Evolutionary conservation across 2,329 filamentous ascomycete species (phyloP).

Genomic region (Achaetomium macrosporum): DNA sequence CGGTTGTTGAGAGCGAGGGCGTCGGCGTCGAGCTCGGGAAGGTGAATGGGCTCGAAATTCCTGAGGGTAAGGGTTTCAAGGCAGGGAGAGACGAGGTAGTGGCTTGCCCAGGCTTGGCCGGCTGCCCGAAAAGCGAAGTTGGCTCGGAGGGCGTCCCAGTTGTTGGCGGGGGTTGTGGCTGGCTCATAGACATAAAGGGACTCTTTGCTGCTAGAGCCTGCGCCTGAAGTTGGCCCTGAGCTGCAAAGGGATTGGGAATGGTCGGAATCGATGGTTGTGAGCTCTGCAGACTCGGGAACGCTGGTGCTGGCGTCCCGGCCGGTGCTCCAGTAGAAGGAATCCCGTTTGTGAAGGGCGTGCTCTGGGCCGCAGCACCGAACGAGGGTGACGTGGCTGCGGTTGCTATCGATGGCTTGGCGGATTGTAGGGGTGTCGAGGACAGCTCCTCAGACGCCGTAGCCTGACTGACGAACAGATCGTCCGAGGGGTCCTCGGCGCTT

Average conservation of each 20-base stretch:
- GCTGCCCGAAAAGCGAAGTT: not conserved
- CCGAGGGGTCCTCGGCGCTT: constrained; percentile 12
- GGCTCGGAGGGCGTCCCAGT: not conserved
- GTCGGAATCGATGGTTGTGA: not conserved
- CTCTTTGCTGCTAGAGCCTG: constrained; percentile 1
- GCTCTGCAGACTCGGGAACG: not conserved
- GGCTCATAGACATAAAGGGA: constrained; percentile 8
- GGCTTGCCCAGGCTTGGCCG: not conserved
- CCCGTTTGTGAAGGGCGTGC: not conserved
- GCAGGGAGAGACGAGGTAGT: not conserved
- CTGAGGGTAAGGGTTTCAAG: not conserved
- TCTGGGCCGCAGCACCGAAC: not conserved
- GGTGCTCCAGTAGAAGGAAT: not conserved
- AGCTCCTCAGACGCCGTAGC: not conserved
- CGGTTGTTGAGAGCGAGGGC: not conserved
- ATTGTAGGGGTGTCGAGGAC: not conserved
- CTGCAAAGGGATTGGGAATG: constrained; percentile 1
- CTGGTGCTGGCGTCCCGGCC: not conserved
- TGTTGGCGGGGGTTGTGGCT: not conserved
- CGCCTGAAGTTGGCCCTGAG: constrained; percentile 1
- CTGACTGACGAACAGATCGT: constrained; percentile 27
- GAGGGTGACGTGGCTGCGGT: not conserved
- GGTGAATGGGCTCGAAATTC: not conserved
- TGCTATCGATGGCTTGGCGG: not conserved
- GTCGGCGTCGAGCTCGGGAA: not conserved